Evolutionary conservation across 2,329 filamentous ascomycete genomes (phyloP).

Genomic region (Aureobasidium sp.): DNA sequence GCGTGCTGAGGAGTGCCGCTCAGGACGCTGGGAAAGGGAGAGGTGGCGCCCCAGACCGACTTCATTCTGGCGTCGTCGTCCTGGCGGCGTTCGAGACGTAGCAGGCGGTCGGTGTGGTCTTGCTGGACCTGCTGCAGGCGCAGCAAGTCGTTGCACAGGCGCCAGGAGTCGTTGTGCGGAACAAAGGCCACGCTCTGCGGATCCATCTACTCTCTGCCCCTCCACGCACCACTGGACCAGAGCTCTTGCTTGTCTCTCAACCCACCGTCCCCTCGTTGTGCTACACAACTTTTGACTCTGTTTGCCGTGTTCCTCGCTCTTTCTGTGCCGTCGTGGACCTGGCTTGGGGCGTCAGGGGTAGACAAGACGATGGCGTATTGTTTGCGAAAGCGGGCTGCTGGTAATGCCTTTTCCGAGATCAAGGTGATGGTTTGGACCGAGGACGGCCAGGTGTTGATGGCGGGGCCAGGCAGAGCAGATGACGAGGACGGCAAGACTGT

Average conservation of each 20-base stretch:
- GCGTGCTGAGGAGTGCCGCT: constrained; percentile 76
- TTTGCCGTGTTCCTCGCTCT: not conserved
- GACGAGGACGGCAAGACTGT: not conserved
- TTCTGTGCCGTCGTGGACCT: not conserved
- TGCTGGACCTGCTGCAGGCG: constrained; percentile 51
- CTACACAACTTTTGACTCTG: not conserved
- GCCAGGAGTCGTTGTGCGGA: constrained; percentile 48
- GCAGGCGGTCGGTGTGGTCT: constrained; percentile 53
- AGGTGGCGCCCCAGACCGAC: constrained; percentile 77
- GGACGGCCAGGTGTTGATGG: not conserved
- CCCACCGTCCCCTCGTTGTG: not conserved
- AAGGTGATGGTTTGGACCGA: not conserved
- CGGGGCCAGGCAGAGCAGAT: not conserved
- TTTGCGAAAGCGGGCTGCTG: not conserved
- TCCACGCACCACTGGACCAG: not conserved
- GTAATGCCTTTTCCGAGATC: not conserved
- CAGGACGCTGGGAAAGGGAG: constrained; percentile 80
- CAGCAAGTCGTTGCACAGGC: constrained; percentile 53
- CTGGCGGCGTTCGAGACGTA: constrained; percentile 51
- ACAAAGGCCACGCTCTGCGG: constrained; percentile 53
- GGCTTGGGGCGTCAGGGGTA: not conserved
- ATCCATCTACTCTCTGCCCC: constrained; percentile 41
- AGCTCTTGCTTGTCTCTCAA: not conserved
- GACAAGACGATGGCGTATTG: not conserved
- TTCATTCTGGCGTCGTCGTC: constrained; percentile 60